Evolutionary conservation across 1,139 yeast species (phyloP), one percentile per base, ranked within the genome.

Genomic region (Suhomyces coccinellae): DNA sequence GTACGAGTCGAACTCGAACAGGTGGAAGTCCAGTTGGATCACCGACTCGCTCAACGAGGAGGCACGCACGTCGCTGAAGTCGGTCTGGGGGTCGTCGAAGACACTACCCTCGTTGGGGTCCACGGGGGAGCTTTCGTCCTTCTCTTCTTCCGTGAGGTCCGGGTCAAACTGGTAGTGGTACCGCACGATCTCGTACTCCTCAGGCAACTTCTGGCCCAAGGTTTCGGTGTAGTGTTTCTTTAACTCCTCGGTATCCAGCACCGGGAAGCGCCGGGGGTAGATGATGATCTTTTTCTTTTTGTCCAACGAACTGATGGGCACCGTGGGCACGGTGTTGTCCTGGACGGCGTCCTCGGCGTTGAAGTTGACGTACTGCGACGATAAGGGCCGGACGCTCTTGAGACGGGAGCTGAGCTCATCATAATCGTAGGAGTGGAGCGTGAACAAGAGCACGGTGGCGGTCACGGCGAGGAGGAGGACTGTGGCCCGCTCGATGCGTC

Each of bases 1-100:
- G 36, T 44, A 53, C 5, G 50, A 27, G 15, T 50, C 46, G 26
- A 53, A 36, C 4, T 36, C 26, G 28, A 41, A 48, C 29, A 26
- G 6, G 13, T 33, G 31, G 38, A 14, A 43, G 27, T 13, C 12
- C 12, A 11, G 26, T 6, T 24, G 4, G 31, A 17, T 12, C 9
- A 32, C 31, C 10, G 20, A 1, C 6, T 35, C 27, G 28, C 40
- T 31, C 30, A 43, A 36, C 11, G 37, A 31, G 11, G 15, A n/a
- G 2, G 43, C 27, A 4, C 36, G 22, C n/a, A 39, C 35, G 15
- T 33, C 13, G 20, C 16, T 17, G 34, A n/a, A 33, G 24, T 30
- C 14, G 15, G 33, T 5, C 9, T 37, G 32, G 14, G 36, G 36
- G 24, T 28, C 43, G 16, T 39, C 39, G 27, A 15, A 28, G n/a